A percentile compares a stretch with the other conserved stretches of the same genome.
phyloP scores from a whole-genome alignment of 1,284 basidiomycete species.

The Pseudozyma thailandica region DNA sequence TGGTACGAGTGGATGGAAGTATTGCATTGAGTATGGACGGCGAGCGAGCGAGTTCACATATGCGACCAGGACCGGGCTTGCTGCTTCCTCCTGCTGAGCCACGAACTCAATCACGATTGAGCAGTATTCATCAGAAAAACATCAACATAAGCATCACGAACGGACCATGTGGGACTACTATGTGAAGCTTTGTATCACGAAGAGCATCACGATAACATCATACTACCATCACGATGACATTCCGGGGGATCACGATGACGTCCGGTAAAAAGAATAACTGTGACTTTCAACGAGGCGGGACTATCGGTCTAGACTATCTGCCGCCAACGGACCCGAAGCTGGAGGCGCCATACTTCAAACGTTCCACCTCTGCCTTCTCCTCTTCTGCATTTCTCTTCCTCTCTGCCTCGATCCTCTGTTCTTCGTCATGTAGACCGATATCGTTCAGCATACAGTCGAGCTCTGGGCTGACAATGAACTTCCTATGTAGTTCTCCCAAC shows the following conservation, averaged over 20 bases:
- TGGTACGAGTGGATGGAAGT: background rate
- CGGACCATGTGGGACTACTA: too few relatives aligned
- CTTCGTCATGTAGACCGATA: slow-evolving; percentile 30
- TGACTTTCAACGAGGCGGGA: background rate
- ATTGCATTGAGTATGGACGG: too few relatives aligned
- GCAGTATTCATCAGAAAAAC: too few relatives aligned
- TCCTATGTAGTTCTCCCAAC: slow-evolving; percentile 84
- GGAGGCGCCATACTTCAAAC: slow-evolving; percentile 23
- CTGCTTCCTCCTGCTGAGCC: too few relatives aligned
- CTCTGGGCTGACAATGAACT: slow-evolving; percentile 86
- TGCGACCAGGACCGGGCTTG: too few relatives aligned
- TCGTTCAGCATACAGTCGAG: slow-evolving; percentile 80
- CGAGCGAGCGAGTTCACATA: too few relatives aligned
- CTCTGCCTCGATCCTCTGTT: slow-evolving; percentile 20
- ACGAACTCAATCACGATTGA: too few relatives aligned
- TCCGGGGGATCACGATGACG: too few relatives aligned
- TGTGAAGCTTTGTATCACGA: too few relatives aligned
- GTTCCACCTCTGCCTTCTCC: slow-evolving; percentile 25
- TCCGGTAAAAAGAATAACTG: background rate
- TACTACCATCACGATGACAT: too few relatives aligned
- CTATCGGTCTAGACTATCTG: background rate
- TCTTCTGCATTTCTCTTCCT: slow-evolving; percentile 10
- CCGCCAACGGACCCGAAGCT: slow-evolving; percentile 18
- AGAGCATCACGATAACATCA: too few relatives aligned
- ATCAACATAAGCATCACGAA: too few relatives aligned